Evolutionary conservation across 129 eudicot genomes (phyloP).

Genomic region (Artemisia argyi): DNA sequence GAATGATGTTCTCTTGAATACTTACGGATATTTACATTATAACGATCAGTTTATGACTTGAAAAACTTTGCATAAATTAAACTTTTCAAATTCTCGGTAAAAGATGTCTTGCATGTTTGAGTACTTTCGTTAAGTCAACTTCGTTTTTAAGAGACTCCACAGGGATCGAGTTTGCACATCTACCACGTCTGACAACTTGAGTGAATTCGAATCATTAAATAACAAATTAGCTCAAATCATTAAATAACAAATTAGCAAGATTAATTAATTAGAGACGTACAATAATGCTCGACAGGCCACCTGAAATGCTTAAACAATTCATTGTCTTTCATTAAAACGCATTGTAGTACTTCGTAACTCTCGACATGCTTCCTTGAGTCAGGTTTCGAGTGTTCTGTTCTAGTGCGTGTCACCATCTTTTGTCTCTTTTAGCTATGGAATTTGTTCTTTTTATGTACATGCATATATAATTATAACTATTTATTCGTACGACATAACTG

Average conservation of each 20-base stretch:
- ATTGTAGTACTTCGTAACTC: not conserved
- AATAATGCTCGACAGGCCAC: constrained; percentile 73
- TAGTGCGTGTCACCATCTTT: constrained; percentile 50
- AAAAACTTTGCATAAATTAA: too few species aligned
- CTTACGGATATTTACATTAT: too few species aligned
- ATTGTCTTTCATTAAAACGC: constrained; percentile 13
- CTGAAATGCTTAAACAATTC: constrained; percentile 37
- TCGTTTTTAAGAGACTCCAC: too few species aligned
- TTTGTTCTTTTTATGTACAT: constrained; percentile 27
- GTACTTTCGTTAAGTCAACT: too few species aligned
- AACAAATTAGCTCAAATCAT: constrained; percentile 33
- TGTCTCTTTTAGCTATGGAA: constrained; percentile 44
- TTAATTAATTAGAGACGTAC: constrained; percentile 31
- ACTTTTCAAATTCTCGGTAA: too few species aligned
- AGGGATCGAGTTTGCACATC: not conserved
- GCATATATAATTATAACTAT: not conserved
- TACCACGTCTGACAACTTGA: constrained; percentile 13
- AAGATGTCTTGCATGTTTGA: too few species aligned
- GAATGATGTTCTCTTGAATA: too few species aligned
- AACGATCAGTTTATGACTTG: not conserved
- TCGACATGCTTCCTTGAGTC: constrained; percentile 32
- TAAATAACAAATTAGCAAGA: constrained; percentile 24
- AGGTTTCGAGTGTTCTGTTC: constrained; percentile 47
- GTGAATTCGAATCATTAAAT: constrained; percentile 46
- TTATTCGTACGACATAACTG: constrained; percentile 20